Percentiles rank a stretch among this genome's conserved stretches.
Evolutionary conservation across 2,329 filamentous ascomycete genomes (phyloP).

Genomic region (Cladosporium sp.): DNA sequence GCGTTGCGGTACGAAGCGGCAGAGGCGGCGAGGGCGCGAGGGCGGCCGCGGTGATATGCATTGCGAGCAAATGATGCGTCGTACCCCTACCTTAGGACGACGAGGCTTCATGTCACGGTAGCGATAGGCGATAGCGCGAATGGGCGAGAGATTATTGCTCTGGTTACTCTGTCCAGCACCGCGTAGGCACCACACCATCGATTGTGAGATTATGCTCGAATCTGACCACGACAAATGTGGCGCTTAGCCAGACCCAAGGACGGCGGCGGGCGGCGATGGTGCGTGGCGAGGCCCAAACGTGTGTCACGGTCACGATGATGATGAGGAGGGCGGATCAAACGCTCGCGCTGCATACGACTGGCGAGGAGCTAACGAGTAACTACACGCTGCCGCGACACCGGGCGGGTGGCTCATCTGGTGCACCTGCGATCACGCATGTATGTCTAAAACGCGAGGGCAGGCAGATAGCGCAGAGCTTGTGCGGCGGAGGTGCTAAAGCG

Average conservation of each 20-base stretch:
- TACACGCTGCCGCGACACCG: not conserved
- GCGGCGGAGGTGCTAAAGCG: not conserved
- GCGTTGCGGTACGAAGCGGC: conserved; percentile 8
- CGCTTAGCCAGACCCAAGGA: conserved; percentile 1
- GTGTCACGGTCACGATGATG: conserved; percentile 1
- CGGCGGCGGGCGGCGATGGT: not conserved
- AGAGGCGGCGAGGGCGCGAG: not conserved
- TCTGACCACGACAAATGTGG: not conserved
- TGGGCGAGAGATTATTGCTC: too few relatives aligned
- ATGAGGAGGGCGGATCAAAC: not conserved
- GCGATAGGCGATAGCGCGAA: not conserved
- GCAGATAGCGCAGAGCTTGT: conserved; percentile 4
- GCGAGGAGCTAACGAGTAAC: not conserved
- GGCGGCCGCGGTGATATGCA: not conserved
- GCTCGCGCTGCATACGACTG: not conserved
- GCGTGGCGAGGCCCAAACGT: not conserved
- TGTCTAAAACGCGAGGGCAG: conserved; percentile 9
- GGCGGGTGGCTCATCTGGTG: not conserved
- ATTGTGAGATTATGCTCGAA: not conserved
- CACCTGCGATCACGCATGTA: not conserved
- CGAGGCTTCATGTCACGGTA: not conserved
- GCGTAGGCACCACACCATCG: not conserved
- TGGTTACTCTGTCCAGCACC: not conserved
- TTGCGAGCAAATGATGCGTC: conserved; percentile 6
- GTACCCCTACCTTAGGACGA: not conserved